A percentile compares a stretch with the other conserved stretches of the same genome.
Evolutionary conservation across 2,329 filamentous ascomycete species (phyloP).

Genomic region (Allantophomopsis lycopodina): DNA sequence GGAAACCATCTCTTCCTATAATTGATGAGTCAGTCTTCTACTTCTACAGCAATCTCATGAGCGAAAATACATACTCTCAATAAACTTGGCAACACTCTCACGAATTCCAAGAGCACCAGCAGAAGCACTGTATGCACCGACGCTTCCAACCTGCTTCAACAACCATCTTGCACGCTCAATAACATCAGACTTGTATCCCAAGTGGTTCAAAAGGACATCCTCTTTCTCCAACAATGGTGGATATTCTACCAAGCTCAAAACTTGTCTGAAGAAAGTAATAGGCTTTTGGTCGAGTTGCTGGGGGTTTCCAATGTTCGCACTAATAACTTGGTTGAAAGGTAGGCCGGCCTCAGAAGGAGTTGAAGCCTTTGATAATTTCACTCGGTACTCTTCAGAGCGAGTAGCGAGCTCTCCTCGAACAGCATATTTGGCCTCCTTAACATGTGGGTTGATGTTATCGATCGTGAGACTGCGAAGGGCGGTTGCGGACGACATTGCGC

Average conservation of each 20-base stretch:
- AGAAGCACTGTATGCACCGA: constrained; percentile 93
- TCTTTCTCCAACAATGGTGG: constrained; percentile 71
- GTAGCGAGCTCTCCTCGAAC: constrained; percentile 92
- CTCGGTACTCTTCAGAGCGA: constrained; percentile 83
- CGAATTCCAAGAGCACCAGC: constrained; percentile 78
- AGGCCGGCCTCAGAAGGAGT: constrained; percentile 28
- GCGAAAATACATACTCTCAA: constrained; percentile 52
- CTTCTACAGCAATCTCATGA: not conserved
- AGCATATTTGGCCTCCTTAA: constrained; percentile 84
- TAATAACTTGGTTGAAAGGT: constrained; percentile 84
- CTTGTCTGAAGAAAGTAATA: constrained; percentile 97
- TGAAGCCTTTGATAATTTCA: constrained; percentile 49
- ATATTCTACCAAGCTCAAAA: constrained; percentile 86
- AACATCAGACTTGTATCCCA: constrained; percentile 86
- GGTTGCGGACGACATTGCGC: constrained; percentile 20
- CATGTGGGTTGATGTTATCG: constrained; percentile 84
- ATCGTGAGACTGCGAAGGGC: constrained; percentile 45
- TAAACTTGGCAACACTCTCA: constrained; percentile 82
- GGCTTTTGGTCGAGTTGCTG: constrained; percentile 99
- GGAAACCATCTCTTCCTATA: constrained; percentile 68
- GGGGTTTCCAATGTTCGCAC: constrained; percentile 97
- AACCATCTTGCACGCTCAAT: constrained; percentile 72
- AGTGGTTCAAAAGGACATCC: constrained; percentile 56
- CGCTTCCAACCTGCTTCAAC: constrained; percentile 72
- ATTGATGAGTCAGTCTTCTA: not conserved